A percentile compares a stretch with the other conserved stretches of the same genome.
phyloP scores from a whole-genome alignment of 306 rosid genomes.

The Senna tora region DNA sequence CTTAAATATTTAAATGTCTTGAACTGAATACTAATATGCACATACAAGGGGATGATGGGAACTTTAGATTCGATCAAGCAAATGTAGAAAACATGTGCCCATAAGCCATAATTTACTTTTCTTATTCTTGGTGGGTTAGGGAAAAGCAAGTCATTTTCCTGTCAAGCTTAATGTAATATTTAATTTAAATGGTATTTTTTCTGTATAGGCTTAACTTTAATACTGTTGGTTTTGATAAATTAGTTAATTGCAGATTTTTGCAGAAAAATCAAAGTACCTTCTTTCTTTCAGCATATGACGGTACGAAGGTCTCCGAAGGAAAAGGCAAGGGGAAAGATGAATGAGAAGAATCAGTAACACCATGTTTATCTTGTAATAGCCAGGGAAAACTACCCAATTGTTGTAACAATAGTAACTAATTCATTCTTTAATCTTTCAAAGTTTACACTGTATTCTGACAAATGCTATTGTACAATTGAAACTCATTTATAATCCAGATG shows the following conservation, averaged over 20 bases:
- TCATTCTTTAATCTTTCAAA: conserved; percentile 54
- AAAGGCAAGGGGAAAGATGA: conserved; percentile 86
- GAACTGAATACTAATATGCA: not conserved
- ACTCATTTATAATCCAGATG: conserved; percentile 14
- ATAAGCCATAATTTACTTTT: not conserved
- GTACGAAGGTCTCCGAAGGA: conserved; percentile 69
- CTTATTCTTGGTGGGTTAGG: not conserved
- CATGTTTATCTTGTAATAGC: conserved; percentile 32
- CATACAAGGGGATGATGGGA: not conserved
- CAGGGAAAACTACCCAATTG: conserved; percentile 35
- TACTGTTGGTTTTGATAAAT: conserved; percentile 34
- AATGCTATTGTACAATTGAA: not conserved
- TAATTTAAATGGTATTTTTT: conserved; percentile 17
- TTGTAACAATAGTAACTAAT: conserved; percentile 56
- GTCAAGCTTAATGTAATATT: not conserved
- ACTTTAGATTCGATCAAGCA: not conserved
- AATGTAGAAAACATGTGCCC: not conserved
- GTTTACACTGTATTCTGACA: not conserved
- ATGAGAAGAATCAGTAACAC: conserved; percentile 42
- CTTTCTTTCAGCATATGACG: conserved; percentile 84
- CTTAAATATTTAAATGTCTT: too few species aligned
- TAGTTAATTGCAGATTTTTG: conserved; percentile 66
- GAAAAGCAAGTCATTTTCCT: not conserved
- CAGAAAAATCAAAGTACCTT: conserved; percentile 83
- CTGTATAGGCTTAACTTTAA: not conserved